Evolutionary conservation across 495 filamentous ascomycete genomes (phyloP).

Genomic region (Penicillium cosmopolitanum): DNA sequence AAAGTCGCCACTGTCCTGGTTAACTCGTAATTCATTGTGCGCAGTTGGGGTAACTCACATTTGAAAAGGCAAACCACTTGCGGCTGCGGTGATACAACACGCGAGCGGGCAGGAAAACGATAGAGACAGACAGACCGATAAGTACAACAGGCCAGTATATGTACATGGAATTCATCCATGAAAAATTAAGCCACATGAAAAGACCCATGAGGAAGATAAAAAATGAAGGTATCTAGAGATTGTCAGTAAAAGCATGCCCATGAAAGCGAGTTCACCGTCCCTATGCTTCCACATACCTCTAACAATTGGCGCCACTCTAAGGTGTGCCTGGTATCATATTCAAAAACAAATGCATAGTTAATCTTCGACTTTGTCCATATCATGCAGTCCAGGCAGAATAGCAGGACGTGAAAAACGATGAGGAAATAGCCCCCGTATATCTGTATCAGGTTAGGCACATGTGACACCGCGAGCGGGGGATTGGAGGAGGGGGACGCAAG

Average conservation of each 20-base stretch:
- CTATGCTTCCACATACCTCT: constrained; percentile 52
- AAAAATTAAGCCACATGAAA: constrained; percentile 88
- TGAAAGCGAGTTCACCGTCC: not conserved
- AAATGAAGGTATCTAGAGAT: constrained; percentile 66
- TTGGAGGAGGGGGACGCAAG: constrained; percentile 2
- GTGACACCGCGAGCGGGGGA: not conserved
- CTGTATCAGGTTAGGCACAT: constrained; percentile 47
- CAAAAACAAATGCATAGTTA: constrained; percentile 96
- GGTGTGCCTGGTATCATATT: constrained; percentile 83
- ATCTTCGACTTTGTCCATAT: constrained; percentile 83
- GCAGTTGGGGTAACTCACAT: constrained; percentile 57
- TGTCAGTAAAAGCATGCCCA: constrained; percentile 12
- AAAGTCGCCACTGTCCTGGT: constrained; percentile 71
- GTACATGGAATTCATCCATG: constrained; percentile 68
- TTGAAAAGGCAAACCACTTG: constrained; percentile 81
- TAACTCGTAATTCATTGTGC: constrained; percentile 16
- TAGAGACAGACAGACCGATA: constrained; percentile 62
- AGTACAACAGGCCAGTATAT: constrained; percentile 89
- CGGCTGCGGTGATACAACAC: constrained; percentile 76
- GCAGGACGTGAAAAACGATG: constrained; percentile 67
- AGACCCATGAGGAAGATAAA: constrained; percentile 77
- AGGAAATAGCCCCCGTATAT: constrained; percentile 88
- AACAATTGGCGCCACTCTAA: constrained; percentile 87
- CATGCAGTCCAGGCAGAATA: constrained; percentile 79
- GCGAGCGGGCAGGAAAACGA: constrained; percentile 76